Evolutionary conservation across 495 filamentous ascomycete genomes (phyloP), one percentile per base, ranked within the genome.

Genomic region (Aspergillus incahuasiensis): DNA sequence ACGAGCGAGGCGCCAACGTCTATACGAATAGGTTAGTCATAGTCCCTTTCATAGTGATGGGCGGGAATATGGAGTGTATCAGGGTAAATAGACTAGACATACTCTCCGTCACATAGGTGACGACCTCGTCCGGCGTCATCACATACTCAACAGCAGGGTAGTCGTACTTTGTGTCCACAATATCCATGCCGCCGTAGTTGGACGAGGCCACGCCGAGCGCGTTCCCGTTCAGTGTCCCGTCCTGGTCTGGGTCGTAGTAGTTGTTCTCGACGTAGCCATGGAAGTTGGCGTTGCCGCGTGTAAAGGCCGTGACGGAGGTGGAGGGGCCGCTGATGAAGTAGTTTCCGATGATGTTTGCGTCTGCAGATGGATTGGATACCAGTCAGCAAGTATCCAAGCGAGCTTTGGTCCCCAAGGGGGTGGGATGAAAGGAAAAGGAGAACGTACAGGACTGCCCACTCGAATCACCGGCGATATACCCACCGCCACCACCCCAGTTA

Each of bases 291-390:
- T 57, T 61, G 15, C 59, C 59, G 11, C 59, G 54, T 7, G 59
- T 61, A 32, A 61, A 61, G 1, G 59, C 59, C 15, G 54, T 61
- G 39, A 57, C 59, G 18, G 28, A 44, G 20, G 59, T 61, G 2
- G 59, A 61, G 16, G 59, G 54, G 1, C 59, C 54, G 50, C 59
- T 61, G 22, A 61, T 57, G 50, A 61, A 61, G 54, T 61, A 61
- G 32, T 61, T 61, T 16, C 59, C 59, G 28, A 61, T 55, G 45
- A 61, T 52, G 39, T 61, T 57, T 7, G 50, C 59, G 12, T 46
- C 59, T 61, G 38, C n/a, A 11, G 19, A 40, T 40, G 0, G 3
- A 3, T n/a, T 40, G 0, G 3, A 3, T n/a, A 53, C 19, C 38
- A 40, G 5, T 35, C 5, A 40, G 38, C 4, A 9, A n/a, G n/a